Percentiles rank a stretch among this genome's conserved stretches.
phyloP scores from a whole-genome alignment of 352 stramenopile species.

The Phytophthora vignae region DNA sequence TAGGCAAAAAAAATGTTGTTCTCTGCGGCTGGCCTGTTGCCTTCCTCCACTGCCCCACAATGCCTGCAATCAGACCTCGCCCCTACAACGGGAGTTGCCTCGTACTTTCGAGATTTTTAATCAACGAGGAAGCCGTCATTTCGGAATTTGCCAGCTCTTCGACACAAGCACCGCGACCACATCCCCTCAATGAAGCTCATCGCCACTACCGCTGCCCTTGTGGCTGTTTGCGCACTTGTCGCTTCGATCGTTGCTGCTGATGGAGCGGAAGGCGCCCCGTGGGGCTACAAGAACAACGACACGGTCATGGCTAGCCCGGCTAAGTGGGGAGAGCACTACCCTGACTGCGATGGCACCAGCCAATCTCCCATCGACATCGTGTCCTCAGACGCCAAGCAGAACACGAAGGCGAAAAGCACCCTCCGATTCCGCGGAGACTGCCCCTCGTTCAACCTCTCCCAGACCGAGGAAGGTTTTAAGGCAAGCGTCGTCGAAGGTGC shows the following conservation, averaged over 20 bases:
- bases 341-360: constrained; percentile 14
- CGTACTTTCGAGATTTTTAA: neutral
- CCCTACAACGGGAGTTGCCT: neutral
- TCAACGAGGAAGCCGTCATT: constrained; percentile 17
- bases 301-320: neutral
- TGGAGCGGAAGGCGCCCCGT: constrained; percentile 11
- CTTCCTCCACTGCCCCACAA: neutral
- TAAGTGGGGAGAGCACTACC: constrained; percentile 19
- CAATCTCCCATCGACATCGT: constrained; percentile 46
- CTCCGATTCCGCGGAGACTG: constrained; percentile 33
- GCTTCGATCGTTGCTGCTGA: constrained; percentile 14
- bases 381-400: constrained; percentile 4
- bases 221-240: constrained; percentile 7
- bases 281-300: constrained; percentile 22
- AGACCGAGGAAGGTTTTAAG: constrained; percentile 28
- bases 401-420: constrained; percentile 4
- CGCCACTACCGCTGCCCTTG: constrained; percentile 7
- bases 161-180: neutral
- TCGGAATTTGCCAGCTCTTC: constrained; percentile 11
- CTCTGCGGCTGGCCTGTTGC: neutral
- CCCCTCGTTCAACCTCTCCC: constrained; percentile 29
- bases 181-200: constrained; percentile 22
- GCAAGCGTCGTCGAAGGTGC: constrained; percentile 20
- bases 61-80: neutral
- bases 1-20: neutral